Percentiles rank a stretch among this genome's conserved stretches.
Evolutionary conservation across 768 basidiomycete species (phyloP).

Genomic region (Lyophyllum decastes): DNA sequence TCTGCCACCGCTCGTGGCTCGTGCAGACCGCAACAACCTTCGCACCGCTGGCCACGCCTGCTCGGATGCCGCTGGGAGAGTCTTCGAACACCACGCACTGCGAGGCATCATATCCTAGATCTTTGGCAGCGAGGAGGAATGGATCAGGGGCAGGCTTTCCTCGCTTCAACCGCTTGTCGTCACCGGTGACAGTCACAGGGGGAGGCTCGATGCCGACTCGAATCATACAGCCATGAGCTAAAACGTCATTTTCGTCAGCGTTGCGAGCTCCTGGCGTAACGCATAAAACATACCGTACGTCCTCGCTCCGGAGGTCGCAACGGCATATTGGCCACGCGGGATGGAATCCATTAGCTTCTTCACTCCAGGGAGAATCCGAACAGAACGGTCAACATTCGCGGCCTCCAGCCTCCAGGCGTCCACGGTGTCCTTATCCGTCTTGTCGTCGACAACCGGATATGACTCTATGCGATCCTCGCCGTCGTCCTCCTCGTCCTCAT

Average conservation of each 20-base stretch:
- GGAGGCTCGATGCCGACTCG: slow-evolving; percentile 72
- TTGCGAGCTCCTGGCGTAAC: not conserved
- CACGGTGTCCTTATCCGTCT: slow-evolving; percentile 31
- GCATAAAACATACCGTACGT: slow-evolving; percentile 53
- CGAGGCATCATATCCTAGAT: slow-evolving; percentile 54
- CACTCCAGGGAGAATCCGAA: slow-evolving; percentile 73
- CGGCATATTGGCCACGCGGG: slow-evolving; percentile 66
- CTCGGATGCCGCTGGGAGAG: slow-evolving; percentile 74
- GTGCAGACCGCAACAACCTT: slow-evolving; percentile 79
- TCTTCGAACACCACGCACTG: slow-evolving; percentile 82
- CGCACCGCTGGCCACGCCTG: slow-evolving; percentile 73
- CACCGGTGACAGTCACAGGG: slow-evolving; percentile 71
- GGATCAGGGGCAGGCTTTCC: slow-evolving; percentile 67
- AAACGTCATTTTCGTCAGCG: not conserved
- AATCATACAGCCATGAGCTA: slow-evolving; percentile 68
- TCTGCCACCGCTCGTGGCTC: slow-evolving; percentile 58
- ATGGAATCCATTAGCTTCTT: slow-evolving; percentile 63
- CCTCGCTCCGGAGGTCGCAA: slow-evolving; percentile 74
- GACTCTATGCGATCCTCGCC: slow-evolving; percentile 27
- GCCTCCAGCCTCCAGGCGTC: slow-evolving; percentile 61
- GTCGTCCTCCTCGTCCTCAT: slow-evolving; percentile 24
- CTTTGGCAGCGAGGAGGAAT: slow-evolving; percentile 61
- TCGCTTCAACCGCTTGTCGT: slow-evolving; percentile 70
- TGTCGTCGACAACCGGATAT: slow-evolving; percentile 27
- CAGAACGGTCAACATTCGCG: slow-evolving; percentile 56